These are phyloP conservation scores for Clitopilus hobsonii DNA, from an alignment of 768 basidiomycete species.

Conservation along the genomic window DNA sequence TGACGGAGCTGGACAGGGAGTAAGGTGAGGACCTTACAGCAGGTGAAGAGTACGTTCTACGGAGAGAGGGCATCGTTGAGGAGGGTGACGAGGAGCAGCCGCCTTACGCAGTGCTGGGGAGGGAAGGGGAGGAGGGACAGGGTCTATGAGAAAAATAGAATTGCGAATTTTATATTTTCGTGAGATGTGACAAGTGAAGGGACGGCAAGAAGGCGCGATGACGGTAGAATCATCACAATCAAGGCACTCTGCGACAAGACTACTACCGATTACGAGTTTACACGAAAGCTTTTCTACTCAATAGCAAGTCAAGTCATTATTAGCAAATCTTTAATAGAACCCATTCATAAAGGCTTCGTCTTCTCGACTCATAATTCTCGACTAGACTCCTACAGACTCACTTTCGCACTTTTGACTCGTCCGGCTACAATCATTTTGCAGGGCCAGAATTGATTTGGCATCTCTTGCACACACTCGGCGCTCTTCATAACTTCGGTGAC, in stretches of 20 bases:
- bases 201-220: conserved; percentile 1
- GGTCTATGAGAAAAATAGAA: conserved; percentile 25
- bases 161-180: conserved; percentile 27
- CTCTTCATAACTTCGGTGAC: conserved; percentile 16
- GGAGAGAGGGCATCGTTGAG: conserved; percentile 65
- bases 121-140: conserved; percentile 27
- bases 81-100: conserved; percentile 31
- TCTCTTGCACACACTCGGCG: conserved; percentile 7
- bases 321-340: not conserved
- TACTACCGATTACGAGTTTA: not conserved
- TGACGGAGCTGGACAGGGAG: conserved; percentile 30
- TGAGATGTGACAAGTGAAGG: conserved; percentile 20
- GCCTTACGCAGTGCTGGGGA: conserved; percentile 44
- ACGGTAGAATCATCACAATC: conserved; percentile 1
- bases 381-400: not conserved
- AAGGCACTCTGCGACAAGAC: not conserved
- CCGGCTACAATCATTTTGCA: conserved; percentile 2
- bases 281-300: not conserved
- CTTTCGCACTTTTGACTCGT: not conserved
- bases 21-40: conserved; percentile 70
- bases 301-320: not conserved
- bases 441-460: conserved; percentile 6
- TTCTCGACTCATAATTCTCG: not conserved
- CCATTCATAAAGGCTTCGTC: not conserved
- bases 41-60: conserved; percentile 70